These are phyloP conservation scores for Aspergillus hancockii DNA, from an alignment of 495 filamentous ascomycete genomes.

Conservation along the genomic window DNA sequence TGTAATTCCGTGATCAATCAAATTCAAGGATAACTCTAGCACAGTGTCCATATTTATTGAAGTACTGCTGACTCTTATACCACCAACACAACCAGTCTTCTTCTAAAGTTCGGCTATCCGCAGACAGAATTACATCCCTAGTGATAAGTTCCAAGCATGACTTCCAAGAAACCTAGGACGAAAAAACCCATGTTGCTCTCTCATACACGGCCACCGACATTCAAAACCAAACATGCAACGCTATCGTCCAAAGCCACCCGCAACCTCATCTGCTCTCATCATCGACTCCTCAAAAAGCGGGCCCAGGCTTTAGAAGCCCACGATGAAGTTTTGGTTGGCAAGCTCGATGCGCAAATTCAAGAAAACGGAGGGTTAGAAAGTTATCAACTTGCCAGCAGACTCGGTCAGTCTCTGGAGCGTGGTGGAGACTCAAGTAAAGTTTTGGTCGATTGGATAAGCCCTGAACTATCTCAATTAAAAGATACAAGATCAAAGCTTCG, in stretches of 20 bases:
- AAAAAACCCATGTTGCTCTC: conserved; percentile 57
- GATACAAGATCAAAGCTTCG: conserved; percentile 42
- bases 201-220: conserved; percentile 65
- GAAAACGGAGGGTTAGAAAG: conserved; percentile 73
- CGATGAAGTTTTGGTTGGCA: conserved; percentile 55
- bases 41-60: too few relatives aligned
- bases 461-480: conserved; percentile 34
- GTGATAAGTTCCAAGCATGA: conserved; percentile 28
- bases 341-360: conserved; percentile 61
- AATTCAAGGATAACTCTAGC: too few relatives aligned
- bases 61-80: too few relatives aligned
- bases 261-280: conserved; percentile 79
- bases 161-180: conserved; percentile 34
- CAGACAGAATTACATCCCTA: too few relatives aligned
- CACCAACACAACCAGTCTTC: too few relatives aligned
- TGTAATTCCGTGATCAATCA: background rate
- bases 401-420: conserved; percentile 78
- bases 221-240: conserved; percentile 49
- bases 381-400: conserved; percentile 88
- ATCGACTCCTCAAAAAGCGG: conserved; percentile 77
- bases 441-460: conserved; percentile 81
- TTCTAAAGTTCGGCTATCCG: too few relatives aligned
- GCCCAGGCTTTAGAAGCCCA: conserved; percentile 65
- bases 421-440: conserved; percentile 89
- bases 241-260: conserved; percentile 81